Percentiles rank a stretch among this genome's conserved stretches.
Evolutionary conservation across 768 basidiomycete species (phyloP).

Genomic region (Suillus hirtellus): DNA sequence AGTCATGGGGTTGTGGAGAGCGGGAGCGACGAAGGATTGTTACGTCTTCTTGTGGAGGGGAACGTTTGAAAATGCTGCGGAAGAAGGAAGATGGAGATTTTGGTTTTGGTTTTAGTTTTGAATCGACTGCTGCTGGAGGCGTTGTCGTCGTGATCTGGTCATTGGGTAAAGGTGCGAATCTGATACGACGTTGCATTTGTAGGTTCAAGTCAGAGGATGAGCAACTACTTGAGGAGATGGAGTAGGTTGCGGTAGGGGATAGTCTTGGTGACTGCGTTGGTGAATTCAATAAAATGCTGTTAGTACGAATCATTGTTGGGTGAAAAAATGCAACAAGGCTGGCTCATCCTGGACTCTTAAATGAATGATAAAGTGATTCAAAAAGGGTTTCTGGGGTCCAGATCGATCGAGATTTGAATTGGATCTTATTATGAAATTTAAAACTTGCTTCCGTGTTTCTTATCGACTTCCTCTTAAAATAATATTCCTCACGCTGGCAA

Average conservation of each 20-base stretch:
- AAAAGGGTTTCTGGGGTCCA: not conserved
- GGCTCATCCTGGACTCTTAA: not conserved
- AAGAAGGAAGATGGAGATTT: not conserved
- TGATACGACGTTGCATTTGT: conserved; percentile 43
- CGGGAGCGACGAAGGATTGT: conserved; percentile 26
- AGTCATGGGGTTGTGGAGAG: not conserved
- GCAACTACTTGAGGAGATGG: conserved; percentile 8
- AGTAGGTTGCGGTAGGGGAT: not conserved
- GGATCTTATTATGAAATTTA: too few relatives aligned
- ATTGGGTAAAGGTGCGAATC: conserved; percentile 80
- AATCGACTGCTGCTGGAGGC: conserved; percentile 19
- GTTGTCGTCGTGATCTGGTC: conserved; percentile 43
- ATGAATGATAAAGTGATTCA: not conserved
- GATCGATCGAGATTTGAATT: not conserved
- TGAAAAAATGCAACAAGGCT: not conserved
- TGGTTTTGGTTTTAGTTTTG: not conserved
- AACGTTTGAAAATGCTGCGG: not conserved
- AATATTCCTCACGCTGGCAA: too few relatives aligned
- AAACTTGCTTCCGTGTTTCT: too few relatives aligned
- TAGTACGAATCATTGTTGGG: not conserved
- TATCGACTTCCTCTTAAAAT: too few relatives aligned
- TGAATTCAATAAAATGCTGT: conserved; percentile 2
- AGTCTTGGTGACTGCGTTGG: not conserved
- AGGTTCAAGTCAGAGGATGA: not conserved
- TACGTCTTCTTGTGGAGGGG: conserved; percentile 27